Percentiles rank a stretch among this genome's conserved stretches.
phyloP scores from a whole-genome alignment of 495 filamentous ascomycete species.

The Xylaria scruposa region DNA sequence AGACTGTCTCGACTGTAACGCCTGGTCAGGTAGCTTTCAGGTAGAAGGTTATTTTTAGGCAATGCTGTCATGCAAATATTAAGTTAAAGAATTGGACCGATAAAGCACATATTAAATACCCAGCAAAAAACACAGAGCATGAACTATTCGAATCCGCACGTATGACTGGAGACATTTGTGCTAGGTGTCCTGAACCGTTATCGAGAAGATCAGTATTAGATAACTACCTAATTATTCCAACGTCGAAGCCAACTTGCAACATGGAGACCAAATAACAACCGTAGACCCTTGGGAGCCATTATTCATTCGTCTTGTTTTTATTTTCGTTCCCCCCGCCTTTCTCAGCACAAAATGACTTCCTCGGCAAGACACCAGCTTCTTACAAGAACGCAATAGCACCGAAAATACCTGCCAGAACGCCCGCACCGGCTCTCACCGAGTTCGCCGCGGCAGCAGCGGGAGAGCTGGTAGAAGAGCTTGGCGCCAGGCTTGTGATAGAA shows the following conservation, averaged over 20 bases:
- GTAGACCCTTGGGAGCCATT: not conserved
- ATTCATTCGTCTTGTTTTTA: not conserved
- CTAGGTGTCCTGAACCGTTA: too few relatives aligned
- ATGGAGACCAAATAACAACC: not conserved
- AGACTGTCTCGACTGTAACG: too few relatives aligned
- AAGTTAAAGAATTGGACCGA: too few relatives aligned
- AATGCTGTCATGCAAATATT: too few relatives aligned
- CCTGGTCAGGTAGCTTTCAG: too few relatives aligned
- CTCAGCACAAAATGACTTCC: not conserved
- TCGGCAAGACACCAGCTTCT: not conserved
- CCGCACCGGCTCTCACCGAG: slow-evolving; percentile 31
- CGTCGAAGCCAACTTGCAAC: not conserved
- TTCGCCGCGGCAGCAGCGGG: slow-evolving; percentile 34
- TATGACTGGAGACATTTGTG: too few relatives aligned
- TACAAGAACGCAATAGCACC: slow-evolving; percentile 37
- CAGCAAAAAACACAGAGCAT: too few relatives aligned
- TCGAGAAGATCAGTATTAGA: too few relatives aligned
- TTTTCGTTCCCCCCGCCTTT: not conserved
- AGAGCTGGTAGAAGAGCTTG: slow-evolving; percentile 9
- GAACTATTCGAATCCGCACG: too few relatives aligned
- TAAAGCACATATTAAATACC: too few relatives aligned
- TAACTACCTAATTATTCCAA: not conserved
- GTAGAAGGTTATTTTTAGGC: too few relatives aligned
- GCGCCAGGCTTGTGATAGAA: slow-evolving; percentile 20
- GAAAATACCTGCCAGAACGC: slow-evolving; percentile 34